Base-by-base conservation (phyloP, 352 stramenopile species). In the Elongisporangium senticosum region DNA sequence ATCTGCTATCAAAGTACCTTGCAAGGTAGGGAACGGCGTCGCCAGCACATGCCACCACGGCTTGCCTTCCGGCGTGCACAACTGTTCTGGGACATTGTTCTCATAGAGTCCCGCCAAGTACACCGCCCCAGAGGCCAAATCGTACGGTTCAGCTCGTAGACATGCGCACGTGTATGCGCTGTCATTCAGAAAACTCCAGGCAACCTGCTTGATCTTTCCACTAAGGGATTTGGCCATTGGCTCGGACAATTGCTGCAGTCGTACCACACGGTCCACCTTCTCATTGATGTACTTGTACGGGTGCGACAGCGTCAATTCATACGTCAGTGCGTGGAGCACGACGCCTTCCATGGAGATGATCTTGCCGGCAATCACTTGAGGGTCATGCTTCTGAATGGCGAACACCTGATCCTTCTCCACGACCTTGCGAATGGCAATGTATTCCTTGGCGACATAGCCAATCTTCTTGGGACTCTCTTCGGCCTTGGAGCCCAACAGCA, bases 151-250 rank as follows among this genome's bases (percentile, higher is more conserved):
- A 1, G 87, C 69, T 21, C 83, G 79, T 56, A 96, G 74, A 67
- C 87, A 96, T 58, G 89, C 77, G 52, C 80, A 64, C 19, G 87
- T 96, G 67, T 92, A 93, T 28, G 86, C 83, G 58, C 82, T 91
- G 63, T 96, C 87, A 62, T 96, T 96, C 37, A 96, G 63, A 57
- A 96, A 95, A 51, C 79, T 95, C 87, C 87, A 96, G 0, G 86
- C 79, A 24, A 90, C 83, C 68, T 93, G 83, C 53, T 92, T 89
- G 51, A 96, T 83, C 64, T 94, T 91, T 23, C 72, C 79, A 58
- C 74, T 86, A 56, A 87, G 68, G 33, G 71, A 63, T 63, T 87
- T 90, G 8, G 69, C 66, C 23, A 71, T 61, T 26, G 74, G 67
- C 48, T 86, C 75, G 20, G 63, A 77, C 20, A 92, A 63, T 33